Conservation (phyloP, 1,284 basidiomycete genomes). For the Sporisorium sorghi region DNA sequence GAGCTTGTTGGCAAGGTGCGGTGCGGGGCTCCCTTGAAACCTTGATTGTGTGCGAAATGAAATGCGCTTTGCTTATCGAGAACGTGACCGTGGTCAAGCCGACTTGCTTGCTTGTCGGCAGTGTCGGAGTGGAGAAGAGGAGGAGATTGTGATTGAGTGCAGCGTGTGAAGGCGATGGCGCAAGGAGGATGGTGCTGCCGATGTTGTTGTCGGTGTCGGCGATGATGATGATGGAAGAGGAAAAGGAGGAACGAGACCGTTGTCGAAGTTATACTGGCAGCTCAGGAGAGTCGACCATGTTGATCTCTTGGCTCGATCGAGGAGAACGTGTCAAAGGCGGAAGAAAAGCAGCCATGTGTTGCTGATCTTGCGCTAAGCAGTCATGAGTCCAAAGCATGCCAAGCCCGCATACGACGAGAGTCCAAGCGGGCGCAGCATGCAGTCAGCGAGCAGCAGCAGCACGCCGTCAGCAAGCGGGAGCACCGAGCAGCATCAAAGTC, state of each 20-base stretch:
- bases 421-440: background rate
- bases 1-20: background rate
- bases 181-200: background rate
- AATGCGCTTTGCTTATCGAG: background rate
- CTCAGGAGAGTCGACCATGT: background rate
- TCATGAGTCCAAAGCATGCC: background rate
- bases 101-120: background rate
- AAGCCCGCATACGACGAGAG: background rate
- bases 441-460: background rate
- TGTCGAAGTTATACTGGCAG: background rate
- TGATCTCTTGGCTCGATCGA: background rate
- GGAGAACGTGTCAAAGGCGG: background rate
- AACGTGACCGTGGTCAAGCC: background rate
- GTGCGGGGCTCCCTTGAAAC: conserved; percentile 2
- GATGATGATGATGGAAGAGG: background rate
- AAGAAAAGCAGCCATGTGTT: background rate
- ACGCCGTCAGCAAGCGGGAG: background rate
- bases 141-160: background rate
- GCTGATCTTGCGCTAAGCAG: too few relatives aligned
- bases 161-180: background rate
- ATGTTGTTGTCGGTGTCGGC: background rate
- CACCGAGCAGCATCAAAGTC: too few relatives aligned
- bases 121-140: background rate
- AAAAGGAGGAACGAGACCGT: background rate
- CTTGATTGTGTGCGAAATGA: conserved; percentile 6